A percentile compares a stretch with the other conserved stretches of the same genome.
These are phyloP conservation scores for Boletus austroedulis DNA, from an alignment of 1,284 basidiomycete species.

Conservation along the genomic window DNA sequence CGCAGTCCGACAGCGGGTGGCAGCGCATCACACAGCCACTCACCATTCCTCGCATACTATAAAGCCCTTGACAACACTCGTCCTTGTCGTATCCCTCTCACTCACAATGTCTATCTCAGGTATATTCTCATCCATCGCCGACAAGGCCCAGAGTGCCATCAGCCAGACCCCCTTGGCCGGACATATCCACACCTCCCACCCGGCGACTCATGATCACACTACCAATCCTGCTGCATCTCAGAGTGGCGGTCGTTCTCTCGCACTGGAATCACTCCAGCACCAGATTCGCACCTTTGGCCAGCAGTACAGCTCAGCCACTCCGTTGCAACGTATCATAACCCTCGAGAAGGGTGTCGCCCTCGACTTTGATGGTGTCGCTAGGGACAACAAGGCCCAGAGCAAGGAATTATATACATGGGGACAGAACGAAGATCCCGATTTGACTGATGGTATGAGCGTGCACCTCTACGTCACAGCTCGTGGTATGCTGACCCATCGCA, in stretches of 20 bases:
- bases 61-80: conserved; percentile 19
- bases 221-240: conserved; percentile 42
- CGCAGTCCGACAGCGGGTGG: conserved; percentile 8
- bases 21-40: conserved; percentile 24
- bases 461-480: not conserved
- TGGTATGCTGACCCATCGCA: conserved; percentile 27
- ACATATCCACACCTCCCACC: conserved; percentile 46
- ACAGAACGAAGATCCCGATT: conserved; percentile 60
- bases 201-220: conserved; percentile 37
- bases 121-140: conserved; percentile 63
- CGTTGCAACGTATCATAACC: conserved; percentile 73
- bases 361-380: conserved; percentile 62
- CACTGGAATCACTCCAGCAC: conserved; percentile 64
- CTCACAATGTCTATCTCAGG: conserved; percentile 52
- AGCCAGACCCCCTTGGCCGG: conserved; percentile 53
- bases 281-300: conserved; percentile 70
- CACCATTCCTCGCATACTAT: conserved; percentile 5
- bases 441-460: conserved; percentile 68
- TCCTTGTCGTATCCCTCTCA: not conserved
- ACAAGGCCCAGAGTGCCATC: conserved; percentile 70
- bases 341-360: conserved; percentile 70
- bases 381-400: conserved; percentile 66
- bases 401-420: conserved; percentile 83
- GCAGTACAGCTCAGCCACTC: conserved; percentile 64
- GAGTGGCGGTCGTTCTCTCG: conserved; percentile 44